Evolutionary conservation across 345 rosid genomes (phyloP).

Genomic region (Salix caprea): DNA sequence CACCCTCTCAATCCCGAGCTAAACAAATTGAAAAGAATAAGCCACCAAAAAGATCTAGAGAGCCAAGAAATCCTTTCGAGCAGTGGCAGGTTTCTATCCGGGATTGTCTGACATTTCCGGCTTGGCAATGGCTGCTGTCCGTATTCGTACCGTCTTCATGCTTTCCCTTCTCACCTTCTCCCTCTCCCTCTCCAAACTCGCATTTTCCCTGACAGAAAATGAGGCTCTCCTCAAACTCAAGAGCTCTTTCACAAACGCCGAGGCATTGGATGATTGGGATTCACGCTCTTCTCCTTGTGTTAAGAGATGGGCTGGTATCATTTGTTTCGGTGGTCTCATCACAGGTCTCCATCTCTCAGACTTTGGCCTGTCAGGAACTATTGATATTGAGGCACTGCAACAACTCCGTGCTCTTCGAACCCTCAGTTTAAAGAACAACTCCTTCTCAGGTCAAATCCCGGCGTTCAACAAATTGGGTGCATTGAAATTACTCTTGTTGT

Average conservation of each 20-base stretch:
- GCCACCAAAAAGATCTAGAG: slow-evolving; percentile 6
- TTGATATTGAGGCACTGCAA: slow-evolving; percentile 16
- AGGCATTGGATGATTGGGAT: slow-evolving; percentile 17
- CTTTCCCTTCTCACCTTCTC: slow-evolving; percentile 12
- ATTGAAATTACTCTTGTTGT: slow-evolving; percentile 20
- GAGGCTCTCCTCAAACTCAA: slow-evolving; percentile 24
- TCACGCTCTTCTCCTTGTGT: slow-evolving; percentile 16
- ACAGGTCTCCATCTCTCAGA: slow-evolving; percentile 19
- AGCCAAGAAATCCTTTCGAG: slow-evolving; percentile 31
- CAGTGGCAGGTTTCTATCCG: slow-evolving; percentile 42
- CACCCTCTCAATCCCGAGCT: slow-evolving; percentile 21
- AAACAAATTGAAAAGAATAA: slow-evolving; percentile 17
- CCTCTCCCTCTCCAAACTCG: slow-evolving; percentile 2
- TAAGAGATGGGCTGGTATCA: slow-evolving; percentile 15
- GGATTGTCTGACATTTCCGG: slow-evolving; percentile 19
- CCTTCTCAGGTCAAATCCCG: slow-evolving; percentile 24
- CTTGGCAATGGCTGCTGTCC: slow-evolving; percentile 55
- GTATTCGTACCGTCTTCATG: not conserved
- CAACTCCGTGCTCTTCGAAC: slow-evolving; percentile 23
- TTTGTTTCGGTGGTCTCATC: slow-evolving; percentile 16
- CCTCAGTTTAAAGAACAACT: slow-evolving; percentile 18
- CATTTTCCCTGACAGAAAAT: slow-evolving; percentile 16
- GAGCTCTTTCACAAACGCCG: slow-evolving; percentile 5
- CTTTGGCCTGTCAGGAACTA: slow-evolving; percentile 20
- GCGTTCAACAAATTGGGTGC: slow-evolving; percentile 24